Evolutionary conservation across 106 monocot species (phyloP), one percentile per base, ranked within the genome.

Genomic region (Dendrobium chrysotoxum): DNA sequence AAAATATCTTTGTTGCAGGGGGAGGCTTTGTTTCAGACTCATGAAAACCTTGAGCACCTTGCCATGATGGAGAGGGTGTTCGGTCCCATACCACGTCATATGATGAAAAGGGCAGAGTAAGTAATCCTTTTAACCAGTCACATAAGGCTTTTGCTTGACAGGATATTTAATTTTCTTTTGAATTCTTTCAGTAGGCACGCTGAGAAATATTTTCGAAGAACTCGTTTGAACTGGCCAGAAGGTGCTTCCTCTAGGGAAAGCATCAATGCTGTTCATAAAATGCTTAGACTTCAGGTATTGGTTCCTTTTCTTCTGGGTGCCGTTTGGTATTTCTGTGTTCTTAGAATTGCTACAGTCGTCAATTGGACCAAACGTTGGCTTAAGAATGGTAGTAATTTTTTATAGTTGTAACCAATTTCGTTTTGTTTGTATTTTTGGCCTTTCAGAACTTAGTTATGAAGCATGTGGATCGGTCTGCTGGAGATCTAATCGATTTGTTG

Each of bases 61-160:
- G 95, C 92, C 26, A 95, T 95, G 95, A 95, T 95, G 95, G 95
- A 95, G 85, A 88, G 89, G 83, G 92, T 92, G 4, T 85, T 92
- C 15, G 95, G 95, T 30, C 86, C 92, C 64, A 57, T 95, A 39
- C 95, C 95, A 16, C 79, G 72, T 35, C 92, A 91, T 58, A 86
- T 98, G 88, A 66, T 94, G 47, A 92, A 82, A 76, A 88, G 79
- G 86, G 91, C 90, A 25, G 94, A 92, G 96, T 97, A 83, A 84
- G 93, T 78, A 50, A 50, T 50, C 50, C 15, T 13, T 8, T 10
- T 41, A 4, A 5, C 28, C 17, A 5, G 17, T 42, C 72, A 11
- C 16, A 53, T 0, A 11, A 53, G 9, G n/a, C 61, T 61, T 23
- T 61, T 50, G 50, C n/a, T 1, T 61, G n/a, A 61, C 61, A 7